A percentile compares a stretch with the other conserved stretches of the same genome.
Evolutionary conservation across 106 monocot genomes (phyloP).

Genomic region (Amphibolis antarctica): DNA sequence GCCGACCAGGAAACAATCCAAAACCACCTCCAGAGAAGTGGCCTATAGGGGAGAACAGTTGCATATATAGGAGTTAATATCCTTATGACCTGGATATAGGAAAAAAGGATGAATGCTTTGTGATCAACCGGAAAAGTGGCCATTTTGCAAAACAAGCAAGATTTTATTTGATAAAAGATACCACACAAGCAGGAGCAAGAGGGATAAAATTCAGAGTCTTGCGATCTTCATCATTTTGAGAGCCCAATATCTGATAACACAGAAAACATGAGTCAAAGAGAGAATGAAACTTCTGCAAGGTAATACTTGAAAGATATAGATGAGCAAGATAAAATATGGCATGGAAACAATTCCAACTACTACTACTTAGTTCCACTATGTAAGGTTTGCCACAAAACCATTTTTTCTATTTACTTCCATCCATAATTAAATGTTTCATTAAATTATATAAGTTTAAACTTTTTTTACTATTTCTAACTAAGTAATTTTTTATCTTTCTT

Average conservation of each 20-base stretch:
- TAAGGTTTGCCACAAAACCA: too few species aligned
- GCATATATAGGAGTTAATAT: slow-evolving; percentile 50
- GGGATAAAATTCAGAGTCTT: slow-evolving; percentile 85
- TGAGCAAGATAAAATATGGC: too few species aligned
- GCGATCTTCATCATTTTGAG: slow-evolving; percentile 50
- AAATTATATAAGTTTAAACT: too few species aligned
- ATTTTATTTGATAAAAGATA: slow-evolving; percentile 13
- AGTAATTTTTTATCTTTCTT: too few species aligned
- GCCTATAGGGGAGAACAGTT: slow-evolving; percentile 14
- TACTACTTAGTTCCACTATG: too few species aligned
- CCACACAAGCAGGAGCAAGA: slow-evolving; percentile 94
- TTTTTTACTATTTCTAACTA: too few species aligned
- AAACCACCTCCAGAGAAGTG: slow-evolving; percentile 18
- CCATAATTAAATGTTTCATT: too few species aligned
- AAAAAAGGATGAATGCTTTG: background rate
- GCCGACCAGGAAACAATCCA: slow-evolving; percentile 10
- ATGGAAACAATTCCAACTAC: too few species aligned
- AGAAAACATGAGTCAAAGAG: background rate
- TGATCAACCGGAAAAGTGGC: background rate
- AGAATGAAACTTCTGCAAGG: too few species aligned
- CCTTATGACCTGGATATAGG: slow-evolving; percentile 54
- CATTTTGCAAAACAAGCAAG: background rate
- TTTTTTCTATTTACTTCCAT: too few species aligned
- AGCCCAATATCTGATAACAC: slow-evolving; percentile 57
- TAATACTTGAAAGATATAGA: too few species aligned